These are phyloP conservation scores for Chaetomiaceae sp. DNA, from an alignment of 2,329 filamentous ascomycete species.

Conservation along the genomic window DNA sequence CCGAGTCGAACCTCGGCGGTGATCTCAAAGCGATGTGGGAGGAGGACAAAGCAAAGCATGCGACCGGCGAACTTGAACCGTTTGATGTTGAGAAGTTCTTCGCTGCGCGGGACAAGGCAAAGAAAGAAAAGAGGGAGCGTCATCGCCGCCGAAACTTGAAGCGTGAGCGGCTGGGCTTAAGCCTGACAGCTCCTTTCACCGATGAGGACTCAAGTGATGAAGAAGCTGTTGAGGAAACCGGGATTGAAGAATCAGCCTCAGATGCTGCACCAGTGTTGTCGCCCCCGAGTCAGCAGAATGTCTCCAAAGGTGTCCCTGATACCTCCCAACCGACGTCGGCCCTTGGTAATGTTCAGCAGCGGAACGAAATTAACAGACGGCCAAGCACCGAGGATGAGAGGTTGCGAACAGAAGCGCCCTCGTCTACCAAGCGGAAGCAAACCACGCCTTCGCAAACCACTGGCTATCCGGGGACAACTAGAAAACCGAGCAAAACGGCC, in stretches of 20 bases:
- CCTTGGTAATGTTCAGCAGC: background rate
- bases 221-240: conserved; percentile 29
- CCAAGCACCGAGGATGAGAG: background rate
- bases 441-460: conserved; percentile 13
- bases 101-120: conserved; percentile 30
- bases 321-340: background rate
- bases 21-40: conserved; percentile 43
- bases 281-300: conserved; percentile 18
- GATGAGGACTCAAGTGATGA: conserved; percentile 20
- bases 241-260: conserved; percentile 10
- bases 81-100: conserved; percentile 40
- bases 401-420: background rate
- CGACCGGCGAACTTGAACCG: conserved; percentile 30
- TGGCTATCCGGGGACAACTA: conserved; percentile 29
- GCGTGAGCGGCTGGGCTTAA: conserved; percentile 37
- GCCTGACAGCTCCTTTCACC: conserved; percentile 26
- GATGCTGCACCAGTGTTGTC: background rate
- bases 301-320: conserved; percentile 15
- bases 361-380: background rate
- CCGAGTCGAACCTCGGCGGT: conserved; percentile 39
- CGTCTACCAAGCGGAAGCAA: conserved; percentile 7
- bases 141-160: conserved; percentile 43
- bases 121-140: conserved; percentile 33
- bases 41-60: conserved; percentile 36
- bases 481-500: conserved; percentile 19